Evolutionary conservation across 495 filamentous ascomycete species (phyloP).

Genomic region (Penicillium herquei): DNA sequence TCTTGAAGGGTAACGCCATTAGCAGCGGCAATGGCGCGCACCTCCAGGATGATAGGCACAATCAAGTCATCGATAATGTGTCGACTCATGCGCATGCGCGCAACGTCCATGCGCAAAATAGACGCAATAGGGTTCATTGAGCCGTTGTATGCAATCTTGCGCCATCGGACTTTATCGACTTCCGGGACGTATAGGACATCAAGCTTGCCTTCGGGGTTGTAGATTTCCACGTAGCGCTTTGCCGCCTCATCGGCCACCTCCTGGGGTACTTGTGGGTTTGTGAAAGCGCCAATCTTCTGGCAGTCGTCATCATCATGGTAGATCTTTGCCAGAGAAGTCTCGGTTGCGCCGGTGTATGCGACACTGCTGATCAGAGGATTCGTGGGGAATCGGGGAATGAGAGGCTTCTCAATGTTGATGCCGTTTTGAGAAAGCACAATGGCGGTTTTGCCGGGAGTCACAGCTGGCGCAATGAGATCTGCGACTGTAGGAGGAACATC

Average conservation of each 20-base stretch:
- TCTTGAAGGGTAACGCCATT: slow-evolving; percentile 31
- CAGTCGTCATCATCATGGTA: slow-evolving; percentile 19
- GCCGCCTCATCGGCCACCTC: slow-evolving; percentile 24
- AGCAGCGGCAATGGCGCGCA: slow-evolving; percentile 13
- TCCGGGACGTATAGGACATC: slow-evolving; percentile 28
- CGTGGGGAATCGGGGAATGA: slow-evolving; percentile 46
- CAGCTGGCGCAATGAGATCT: slow-evolving; percentile 51
- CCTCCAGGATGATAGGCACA: slow-evolving; percentile 15
- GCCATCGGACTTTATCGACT: slow-evolving; percentile 43
- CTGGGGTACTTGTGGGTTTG: slow-evolving; percentile 23
- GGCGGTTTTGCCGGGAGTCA: slow-evolving; percentile 44
- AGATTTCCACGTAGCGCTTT: slow-evolving; percentile 38
- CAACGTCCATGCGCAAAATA: slow-evolving; percentile 14
- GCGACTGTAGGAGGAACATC: slow-evolving; percentile 39
- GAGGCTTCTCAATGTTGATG: slow-evolving; percentile 59
- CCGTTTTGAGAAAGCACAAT: slow-evolving; percentile 64
- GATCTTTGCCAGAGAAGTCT: background rate
- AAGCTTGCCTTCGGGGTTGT: slow-evolving; percentile 30
- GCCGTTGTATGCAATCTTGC: slow-evolving; percentile 30
- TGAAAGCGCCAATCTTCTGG: slow-evolving; percentile 46
- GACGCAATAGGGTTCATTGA: slow-evolving; percentile 11
- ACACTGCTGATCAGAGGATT: slow-evolving; percentile 55
- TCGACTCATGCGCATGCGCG: slow-evolving; percentile 7
- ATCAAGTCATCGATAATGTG: slow-evolving; percentile 12
- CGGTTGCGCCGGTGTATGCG: slow-evolving; percentile 45